Evolutionary conservation across 805 yeast genomes (phyloP).

Genomic region (Cyberlindnera samutprakarnensis): DNA sequence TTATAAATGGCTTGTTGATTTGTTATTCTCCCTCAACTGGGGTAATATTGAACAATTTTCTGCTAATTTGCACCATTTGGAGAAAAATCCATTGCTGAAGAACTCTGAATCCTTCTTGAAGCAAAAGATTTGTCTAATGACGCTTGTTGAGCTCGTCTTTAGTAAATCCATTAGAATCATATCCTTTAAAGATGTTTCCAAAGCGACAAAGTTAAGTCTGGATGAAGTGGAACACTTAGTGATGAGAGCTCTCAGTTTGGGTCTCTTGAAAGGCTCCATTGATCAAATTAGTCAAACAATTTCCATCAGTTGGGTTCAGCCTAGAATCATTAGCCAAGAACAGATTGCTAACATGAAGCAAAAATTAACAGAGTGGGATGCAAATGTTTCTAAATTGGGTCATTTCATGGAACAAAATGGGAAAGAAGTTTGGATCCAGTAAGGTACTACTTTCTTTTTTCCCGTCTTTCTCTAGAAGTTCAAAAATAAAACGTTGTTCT

Average conservation of each 20-base stretch:
- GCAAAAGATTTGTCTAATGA: constrained; percentile 89
- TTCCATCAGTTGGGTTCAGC: constrained; percentile 91
- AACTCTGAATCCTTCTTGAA: constrained; percentile 59
- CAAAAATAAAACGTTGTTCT: neutral
- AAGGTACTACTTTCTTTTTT: neutral
- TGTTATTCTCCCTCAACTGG: constrained; percentile 62
- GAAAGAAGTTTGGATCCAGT: constrained; percentile 52
- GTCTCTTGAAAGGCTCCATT: constrained; percentile 79
- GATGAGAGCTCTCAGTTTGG: constrained; percentile 84
- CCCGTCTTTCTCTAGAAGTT: neutral
- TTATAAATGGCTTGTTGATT: constrained; percentile 63
- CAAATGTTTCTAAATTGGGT: constrained; percentile 60
- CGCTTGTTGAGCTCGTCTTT: constrained; percentile 83
- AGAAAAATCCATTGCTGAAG: constrained; percentile 48
- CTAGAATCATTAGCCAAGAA: constrained; percentile 76
- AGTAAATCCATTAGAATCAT: constrained; percentile 69
- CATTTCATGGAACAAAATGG: constrained; percentile 55
- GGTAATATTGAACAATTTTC: constrained; percentile 73
- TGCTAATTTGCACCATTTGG: constrained; percentile 33
- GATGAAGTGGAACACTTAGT: constrained; percentile 80
- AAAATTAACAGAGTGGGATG: constrained; percentile 73
- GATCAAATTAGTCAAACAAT: constrained; percentile 80
- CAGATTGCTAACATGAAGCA: constrained; percentile 75
- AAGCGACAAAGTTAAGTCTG: constrained; percentile 54
- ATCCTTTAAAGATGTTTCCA: constrained; percentile 64